Evolutionary conservation across 192 early-diverging fungal genomes (phyloP).

Genomic region (Podochytrium sp.): DNA sequence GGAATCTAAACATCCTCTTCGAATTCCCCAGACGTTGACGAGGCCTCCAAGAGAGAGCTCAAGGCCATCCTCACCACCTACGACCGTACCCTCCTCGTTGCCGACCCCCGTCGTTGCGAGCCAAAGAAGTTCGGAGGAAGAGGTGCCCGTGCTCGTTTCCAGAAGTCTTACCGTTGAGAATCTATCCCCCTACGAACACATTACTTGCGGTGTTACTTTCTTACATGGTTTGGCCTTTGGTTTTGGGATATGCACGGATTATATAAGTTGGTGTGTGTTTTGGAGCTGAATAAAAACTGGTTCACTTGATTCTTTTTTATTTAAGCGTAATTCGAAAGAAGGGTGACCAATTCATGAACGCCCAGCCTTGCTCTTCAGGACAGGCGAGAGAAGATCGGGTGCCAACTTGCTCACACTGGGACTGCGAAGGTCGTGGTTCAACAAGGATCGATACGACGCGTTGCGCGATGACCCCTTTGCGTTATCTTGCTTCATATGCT

Average conservation of each 20-base stretch:
- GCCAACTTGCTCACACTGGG: too few relatives aligned
- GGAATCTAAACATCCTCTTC: not conserved
- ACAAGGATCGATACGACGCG: too few relatives aligned
- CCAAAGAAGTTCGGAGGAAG: conserved; percentile 99
- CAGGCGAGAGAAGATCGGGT: too few relatives aligned
- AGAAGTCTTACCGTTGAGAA: conserved; percentile 63
- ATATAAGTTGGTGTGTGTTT: not conserved
- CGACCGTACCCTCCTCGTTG: conserved; percentile 98
- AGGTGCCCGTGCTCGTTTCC: conserved; percentile 96
- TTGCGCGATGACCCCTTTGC: too few relatives aligned
- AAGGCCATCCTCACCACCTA: conserved; percentile 87
- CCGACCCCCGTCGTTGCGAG: conserved; percentile 98
- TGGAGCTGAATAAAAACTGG: conserved; percentile 4
- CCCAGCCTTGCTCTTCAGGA: too few relatives aligned
- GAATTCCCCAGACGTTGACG: conserved; percentile 75
- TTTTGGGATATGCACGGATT: too few relatives aligned
- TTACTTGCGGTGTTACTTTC: not conserved
- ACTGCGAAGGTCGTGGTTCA: too few relatives aligned
- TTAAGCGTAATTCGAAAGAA: not conserved
- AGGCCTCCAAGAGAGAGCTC: conserved; percentile 99
- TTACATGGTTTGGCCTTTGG: not conserved
- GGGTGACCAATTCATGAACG: too few relatives aligned
- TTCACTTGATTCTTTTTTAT: not conserved
- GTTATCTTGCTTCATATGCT: not conserved
- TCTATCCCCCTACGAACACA: not conserved